Conservation (phyloP, 306 rosid species). For the Castanospermum australe region DNA sequence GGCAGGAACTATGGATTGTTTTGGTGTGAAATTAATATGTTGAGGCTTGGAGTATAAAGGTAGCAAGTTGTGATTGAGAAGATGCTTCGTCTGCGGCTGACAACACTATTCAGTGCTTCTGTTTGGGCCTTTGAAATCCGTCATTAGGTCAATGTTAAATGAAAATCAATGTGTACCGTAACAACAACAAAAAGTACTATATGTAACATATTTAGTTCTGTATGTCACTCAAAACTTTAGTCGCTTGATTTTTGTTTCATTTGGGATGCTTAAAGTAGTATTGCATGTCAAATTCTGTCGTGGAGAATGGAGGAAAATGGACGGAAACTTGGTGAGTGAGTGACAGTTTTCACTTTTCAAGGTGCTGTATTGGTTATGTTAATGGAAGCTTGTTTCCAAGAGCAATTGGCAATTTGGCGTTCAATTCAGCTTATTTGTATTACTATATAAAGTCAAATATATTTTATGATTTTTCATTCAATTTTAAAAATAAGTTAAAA, state of each 20-base stretch:
- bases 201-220: not conserved
- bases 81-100: slow-evolving; percentile 8
- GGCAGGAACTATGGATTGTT: slow-evolving; percentile 20
- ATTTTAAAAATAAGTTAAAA: too few relatives aligned
- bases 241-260: not conserved
- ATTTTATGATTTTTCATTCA: too few relatives aligned
- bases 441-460: too few relatives aligned
- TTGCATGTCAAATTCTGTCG: not conserved
- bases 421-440: not conserved
- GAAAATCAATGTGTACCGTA: not conserved
- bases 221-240: not conserved
- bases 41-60: not conserved
- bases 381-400: not conserved
- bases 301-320: not conserved
- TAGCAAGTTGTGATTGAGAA: not conserved
- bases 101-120: not conserved
- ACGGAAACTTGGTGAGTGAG: not conserved
- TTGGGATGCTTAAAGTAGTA: not conserved
- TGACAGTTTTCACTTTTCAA: too few relatives aligned
- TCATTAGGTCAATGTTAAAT: slow-evolving; percentile 12
- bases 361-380: too few relatives aligned
- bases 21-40: not conserved
- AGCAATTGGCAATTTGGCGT: not conserved
- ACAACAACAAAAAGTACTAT: not conserved
- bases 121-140: not conserved